Conservation (phyloP, 768 basidiomycete genomes). For the Calocybe gangraenosa region DNA sequence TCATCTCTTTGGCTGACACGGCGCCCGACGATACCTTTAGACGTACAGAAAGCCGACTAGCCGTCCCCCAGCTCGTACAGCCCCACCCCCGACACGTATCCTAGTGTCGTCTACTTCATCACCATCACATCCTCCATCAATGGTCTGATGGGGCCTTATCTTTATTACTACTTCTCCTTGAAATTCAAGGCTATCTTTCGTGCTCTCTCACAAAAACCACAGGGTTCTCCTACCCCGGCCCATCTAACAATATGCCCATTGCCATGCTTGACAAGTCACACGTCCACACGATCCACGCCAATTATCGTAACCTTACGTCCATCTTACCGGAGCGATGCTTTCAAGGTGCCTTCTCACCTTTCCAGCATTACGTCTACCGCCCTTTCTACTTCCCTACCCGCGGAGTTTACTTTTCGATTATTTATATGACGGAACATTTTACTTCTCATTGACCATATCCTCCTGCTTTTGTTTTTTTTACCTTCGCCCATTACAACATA, state of each 20-base stretch:
- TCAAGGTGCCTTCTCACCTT: not conserved
- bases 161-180: slow-evolving; percentile 19
- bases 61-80: slow-evolving; percentile 18
- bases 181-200: not conserved
- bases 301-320: slow-evolving; percentile 9
- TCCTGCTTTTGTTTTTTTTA: not conserved
- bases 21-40: not conserved
- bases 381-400: not conserved
- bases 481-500: not conserved
- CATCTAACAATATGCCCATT: slow-evolving; percentile 1
- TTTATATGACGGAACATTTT: slow-evolving; percentile 10
- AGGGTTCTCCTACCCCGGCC: not conserved
- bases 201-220: no score
- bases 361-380: not conserved
- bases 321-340: slow-evolving; percentile 9
- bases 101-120: slow-evolving; percentile 4
- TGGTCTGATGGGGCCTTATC: slow-evolving; percentile 19
- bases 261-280: slow-evolving; percentile 8
- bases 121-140: slow-evolving; percentile 16
- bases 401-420: slow-evolving; percentile 7
- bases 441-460: not conserved
- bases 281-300: slow-evolving; percentile 6
- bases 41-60: slow-evolving; percentile 21
- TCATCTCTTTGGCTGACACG: not conserved
- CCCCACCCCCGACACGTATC: slow-evolving; percentile 8